These are phyloP conservation scores for Limnomonas spitsbergensis DNA, from an alignment of 139 green algal genomes.

Conservation along the genomic window DNA sequence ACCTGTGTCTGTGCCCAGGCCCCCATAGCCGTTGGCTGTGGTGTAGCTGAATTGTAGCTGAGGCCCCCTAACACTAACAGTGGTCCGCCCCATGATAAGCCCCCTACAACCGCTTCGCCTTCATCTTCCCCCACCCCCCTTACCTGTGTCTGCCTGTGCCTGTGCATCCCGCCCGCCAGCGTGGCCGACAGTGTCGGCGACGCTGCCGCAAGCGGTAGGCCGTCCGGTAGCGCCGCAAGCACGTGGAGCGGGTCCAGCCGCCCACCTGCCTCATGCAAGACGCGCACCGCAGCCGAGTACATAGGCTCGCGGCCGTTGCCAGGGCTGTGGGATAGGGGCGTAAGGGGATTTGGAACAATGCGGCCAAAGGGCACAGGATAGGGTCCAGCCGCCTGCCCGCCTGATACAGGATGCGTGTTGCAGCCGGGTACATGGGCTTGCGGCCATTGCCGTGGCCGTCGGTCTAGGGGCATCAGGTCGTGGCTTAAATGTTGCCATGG, in stretches of 20 bases:
- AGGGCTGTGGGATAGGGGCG: background rate
- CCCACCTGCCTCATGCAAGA: slow-evolving; percentile 46
- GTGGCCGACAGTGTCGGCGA: slow-evolving; percentile 51
- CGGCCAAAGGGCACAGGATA: background rate
- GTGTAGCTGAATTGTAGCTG: no score
- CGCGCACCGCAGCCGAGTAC: slow-evolving; percentile 51
- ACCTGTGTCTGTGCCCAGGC: no score
- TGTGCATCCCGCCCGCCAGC: slow-evolving; percentile 60
- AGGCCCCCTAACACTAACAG: no score
- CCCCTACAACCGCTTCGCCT: background rate
- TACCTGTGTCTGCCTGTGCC: slow-evolving; percentile 49
- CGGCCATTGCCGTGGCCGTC: no score
- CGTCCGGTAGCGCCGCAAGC: slow-evolving; percentile 35
- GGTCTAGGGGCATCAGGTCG: no score
- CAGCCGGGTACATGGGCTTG: no score
- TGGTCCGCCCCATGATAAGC: background rate
- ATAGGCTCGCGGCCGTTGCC: background rate
- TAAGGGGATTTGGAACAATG: no score
- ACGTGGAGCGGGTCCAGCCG: slow-evolving; percentile 61
- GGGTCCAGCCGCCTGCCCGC: no score
- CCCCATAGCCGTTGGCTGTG: no score
- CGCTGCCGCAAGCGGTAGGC: slow-evolving; percentile 66
- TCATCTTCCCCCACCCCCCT: slow-evolving; percentile 6
- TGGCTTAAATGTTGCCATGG: no score
- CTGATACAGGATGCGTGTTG: no score